Base-by-base conservation (phyloP, 2,329 filamentous ascomycete species). In the Colletotrichum magnum region DNA sequence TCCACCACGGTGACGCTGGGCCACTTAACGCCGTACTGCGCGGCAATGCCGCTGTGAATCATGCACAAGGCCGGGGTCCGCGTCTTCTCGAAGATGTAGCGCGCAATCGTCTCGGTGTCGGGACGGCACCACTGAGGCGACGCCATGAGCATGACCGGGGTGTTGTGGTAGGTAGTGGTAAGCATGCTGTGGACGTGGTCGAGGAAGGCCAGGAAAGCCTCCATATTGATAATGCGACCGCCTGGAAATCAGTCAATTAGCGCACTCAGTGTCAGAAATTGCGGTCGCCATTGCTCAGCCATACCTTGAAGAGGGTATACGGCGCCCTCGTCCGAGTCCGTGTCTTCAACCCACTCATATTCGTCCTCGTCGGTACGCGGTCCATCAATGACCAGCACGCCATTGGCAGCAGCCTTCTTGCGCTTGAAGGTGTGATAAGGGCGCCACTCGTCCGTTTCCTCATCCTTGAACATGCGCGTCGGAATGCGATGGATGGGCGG, bases 41-140 rank as follows among this genome's bases (percentile, higher is more conserved):
- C 93, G 28, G 96, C 95, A 54, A 97, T 83, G 3, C 94, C 95
- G 74, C 94, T 92, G 80, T 98, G 93, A 84, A 99, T 92, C 71
- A 98, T 87, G 74, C 93, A 95, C 59, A 99, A 92, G 0, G 94
- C 94, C 0, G 96, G 96, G 0, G 94, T 96, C 83, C 95, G 96
- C 78, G 97, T 97, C 82, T 96, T 97, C 81, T 99, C 96, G 76
- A 99, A 99, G 72, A 98, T 90, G 84, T 97, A 99, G 72, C 96
- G 94, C 15, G 95, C 93, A 73, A 99, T 91, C 47, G 88, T 89
- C 81, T 98, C 95, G 78, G 92, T 92, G 79, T 98, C 94, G 71
- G 92, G 91, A 9, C 93, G 90, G 4, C 94, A 94, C 95, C 96
- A 99, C 74, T 91, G 92, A 4, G 96, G 95, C 74, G 97, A 93